Conservation (phyloP, 768 basidiomycete genomes). For the Leucogyrophana mollusca region DNA sequence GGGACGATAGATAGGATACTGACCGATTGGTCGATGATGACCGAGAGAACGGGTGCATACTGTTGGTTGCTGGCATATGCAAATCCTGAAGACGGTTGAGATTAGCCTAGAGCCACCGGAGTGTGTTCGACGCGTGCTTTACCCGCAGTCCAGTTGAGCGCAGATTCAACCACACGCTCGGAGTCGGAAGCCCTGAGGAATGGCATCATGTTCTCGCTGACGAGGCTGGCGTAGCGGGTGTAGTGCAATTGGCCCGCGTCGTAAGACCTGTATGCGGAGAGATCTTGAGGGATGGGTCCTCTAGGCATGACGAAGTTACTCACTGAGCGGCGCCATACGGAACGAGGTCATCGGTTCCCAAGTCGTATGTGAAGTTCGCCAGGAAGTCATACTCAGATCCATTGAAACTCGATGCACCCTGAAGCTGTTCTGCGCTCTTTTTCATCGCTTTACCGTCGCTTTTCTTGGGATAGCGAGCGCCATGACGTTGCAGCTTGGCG, state of each 20-base stretch:
- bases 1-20: constrained; percentile 13
- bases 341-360: constrained; percentile 61
- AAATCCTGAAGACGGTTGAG: constrained; percentile 69
- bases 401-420: constrained; percentile 41
- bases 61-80: constrained; percentile 45
- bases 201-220: constrained; percentile 45
- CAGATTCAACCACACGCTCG: constrained; percentile 62
- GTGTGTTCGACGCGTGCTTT: not conserved
- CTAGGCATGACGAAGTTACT: constrained; percentile 16
- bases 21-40: constrained; percentile 55
- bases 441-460: constrained; percentile 43
- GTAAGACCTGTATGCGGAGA: constrained; percentile 43
- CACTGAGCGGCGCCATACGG: constrained; percentile 67
- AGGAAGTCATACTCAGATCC: constrained; percentile 58
- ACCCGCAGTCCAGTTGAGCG: constrained; percentile 72
- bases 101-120: not conserved
- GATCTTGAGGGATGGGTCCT: not conserved
- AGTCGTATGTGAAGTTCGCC: constrained; percentile 51
- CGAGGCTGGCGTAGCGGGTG: constrained; percentile 50
- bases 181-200: constrained; percentile 53
- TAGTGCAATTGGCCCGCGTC: constrained; percentile 53
- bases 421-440: constrained; percentile 52
- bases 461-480: constrained; percentile 71
- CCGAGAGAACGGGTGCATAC: constrained; percentile 48
- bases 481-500: constrained; percentile 74